These are phyloP conservation scores for Hamamelis virginiana DNA, from an alignment of 164 flowering plant species.

Conservation along the genomic window DNA sequence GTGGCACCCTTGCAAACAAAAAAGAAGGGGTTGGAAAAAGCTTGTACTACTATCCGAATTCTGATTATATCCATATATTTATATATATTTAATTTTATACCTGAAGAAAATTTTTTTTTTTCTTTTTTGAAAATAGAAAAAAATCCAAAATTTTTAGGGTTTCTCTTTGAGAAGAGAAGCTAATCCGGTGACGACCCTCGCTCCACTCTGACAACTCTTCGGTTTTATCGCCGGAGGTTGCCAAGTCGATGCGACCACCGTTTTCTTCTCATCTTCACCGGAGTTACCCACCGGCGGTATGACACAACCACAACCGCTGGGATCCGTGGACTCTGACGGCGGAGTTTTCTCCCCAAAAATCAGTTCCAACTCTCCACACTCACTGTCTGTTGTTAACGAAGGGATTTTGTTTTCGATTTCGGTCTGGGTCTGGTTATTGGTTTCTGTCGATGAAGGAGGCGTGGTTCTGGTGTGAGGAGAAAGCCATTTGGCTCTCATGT, in stretches of 20 bases:
- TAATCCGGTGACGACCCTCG: conserved; percentile 64
- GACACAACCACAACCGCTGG: background rate
- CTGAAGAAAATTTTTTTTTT: conserved; percentile 2
- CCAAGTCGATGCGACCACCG: conserved; percentile 34
- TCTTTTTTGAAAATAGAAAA: background rate
- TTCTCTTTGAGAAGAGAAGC: conserved; percentile 71
- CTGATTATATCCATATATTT: conserved; percentile 3
- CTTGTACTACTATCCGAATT: conserved; percentile 17
- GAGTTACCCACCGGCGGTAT: conserved; percentile 13
- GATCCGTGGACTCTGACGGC: conserved; percentile 6
- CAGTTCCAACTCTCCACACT: conserved; percentile 43
- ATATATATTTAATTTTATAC: conserved; percentile 11
- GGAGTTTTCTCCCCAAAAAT: conserved; percentile 38
- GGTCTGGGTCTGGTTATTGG: background rate
- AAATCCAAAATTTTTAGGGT: conserved; percentile 37
- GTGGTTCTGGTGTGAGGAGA: conserved; percentile 38
- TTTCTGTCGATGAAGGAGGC: conserved; percentile 3
- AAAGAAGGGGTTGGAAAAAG: conserved; percentile 1
- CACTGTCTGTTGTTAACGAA: conserved; percentile 1
- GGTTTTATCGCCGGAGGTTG: conserved; percentile 62
- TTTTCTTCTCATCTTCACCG: conserved; percentile 16
- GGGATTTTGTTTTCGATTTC: background rate
- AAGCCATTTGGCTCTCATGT: conserved; percentile 68
- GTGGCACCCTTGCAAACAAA: background rate
- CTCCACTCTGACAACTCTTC: conserved; percentile 44